Evolutionary conservation across 2,329 filamentous ascomycete species (phyloP).

Genomic region (Colletotrichum musae): DNA sequence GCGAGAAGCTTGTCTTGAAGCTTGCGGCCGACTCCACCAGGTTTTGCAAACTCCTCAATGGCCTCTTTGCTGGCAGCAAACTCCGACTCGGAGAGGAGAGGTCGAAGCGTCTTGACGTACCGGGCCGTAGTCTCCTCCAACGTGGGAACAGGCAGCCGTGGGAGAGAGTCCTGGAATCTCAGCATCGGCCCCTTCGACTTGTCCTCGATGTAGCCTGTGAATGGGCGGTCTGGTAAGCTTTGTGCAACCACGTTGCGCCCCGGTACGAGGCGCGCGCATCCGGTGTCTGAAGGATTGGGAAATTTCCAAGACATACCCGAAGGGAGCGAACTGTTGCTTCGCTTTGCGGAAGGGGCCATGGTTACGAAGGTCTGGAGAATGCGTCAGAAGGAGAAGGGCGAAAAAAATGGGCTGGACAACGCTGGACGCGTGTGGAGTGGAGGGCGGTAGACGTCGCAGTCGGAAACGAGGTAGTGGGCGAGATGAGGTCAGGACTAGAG

Average conservation of each 20-base stretch:
- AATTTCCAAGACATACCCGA: conserved; percentile 54
- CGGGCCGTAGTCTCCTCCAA: conserved; percentile 86
- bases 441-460: background rate
- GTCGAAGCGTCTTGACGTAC: conserved; percentile 85
- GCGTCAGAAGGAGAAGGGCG: conserved; percentile 12
- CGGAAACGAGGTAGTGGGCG: conserved; percentile 1
- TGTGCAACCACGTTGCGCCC: background rate
- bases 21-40: conserved; percentile 85
- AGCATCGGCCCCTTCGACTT: conserved; percentile 84
- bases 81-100: conserved; percentile 78
- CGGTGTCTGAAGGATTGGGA: background rate
- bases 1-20: conserved; percentile 91
- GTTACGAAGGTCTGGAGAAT: conserved; percentile 45
- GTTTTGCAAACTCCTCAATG: conserved; percentile 88
- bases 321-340: conserved; percentile 72
- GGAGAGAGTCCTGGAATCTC: conserved; percentile 88
- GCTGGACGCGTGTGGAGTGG: background rate
- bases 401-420: background rate
- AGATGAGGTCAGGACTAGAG: background rate
- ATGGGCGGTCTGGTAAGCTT: conserved; percentile 7
- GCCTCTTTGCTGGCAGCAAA: conserved; percentile 83
- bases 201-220: conserved; percentile 83
- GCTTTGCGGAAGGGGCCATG: conserved; percentile 68
- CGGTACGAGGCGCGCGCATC: background rate
- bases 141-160: conserved; percentile 82